Percentiles rank a stretch among this genome's conserved stretches.
Conservation (phyloP, 164 flowering plant species). For the Kingdonia uniflora region DNA sequence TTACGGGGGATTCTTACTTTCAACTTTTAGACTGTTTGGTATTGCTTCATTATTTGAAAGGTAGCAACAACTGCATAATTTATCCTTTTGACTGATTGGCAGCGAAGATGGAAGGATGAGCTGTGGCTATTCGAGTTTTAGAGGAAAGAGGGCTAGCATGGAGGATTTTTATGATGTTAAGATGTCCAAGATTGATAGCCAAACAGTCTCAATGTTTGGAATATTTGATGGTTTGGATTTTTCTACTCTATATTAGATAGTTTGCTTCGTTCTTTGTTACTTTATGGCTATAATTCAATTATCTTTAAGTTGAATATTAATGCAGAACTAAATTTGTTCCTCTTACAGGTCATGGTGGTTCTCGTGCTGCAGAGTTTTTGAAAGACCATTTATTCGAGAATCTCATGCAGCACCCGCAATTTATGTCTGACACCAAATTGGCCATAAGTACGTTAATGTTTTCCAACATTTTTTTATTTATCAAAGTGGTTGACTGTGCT, state of each 20-base stretch:
- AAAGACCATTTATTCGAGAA: conserved; percentile 85
- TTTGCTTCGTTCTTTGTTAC: background rate
- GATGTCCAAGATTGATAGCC: conserved; percentile 53
- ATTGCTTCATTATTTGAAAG: no score
- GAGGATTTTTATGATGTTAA: conserved; percentile 92
- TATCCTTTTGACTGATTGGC: conserved; percentile 21
- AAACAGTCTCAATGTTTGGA: conserved; percentile 72
- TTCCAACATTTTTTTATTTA: background rate
- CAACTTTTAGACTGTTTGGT: no score
- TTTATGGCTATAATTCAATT: background rate
- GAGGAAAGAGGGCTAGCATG: conserved; percentile 93
- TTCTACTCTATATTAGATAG: background rate
- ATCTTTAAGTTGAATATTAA: background rate
- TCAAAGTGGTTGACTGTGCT: background rate
- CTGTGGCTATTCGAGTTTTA: conserved; percentile 91
- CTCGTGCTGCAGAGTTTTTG: conserved; percentile 92
- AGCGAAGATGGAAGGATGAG: conserved; percentile 85
- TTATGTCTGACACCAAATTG: conserved; percentile 56
- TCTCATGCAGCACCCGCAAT: conserved; percentile 83
- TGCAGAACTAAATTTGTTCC: background rate
- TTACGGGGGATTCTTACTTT: no score
- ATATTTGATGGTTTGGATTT: conserved; percentile 82
- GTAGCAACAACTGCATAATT: no score
- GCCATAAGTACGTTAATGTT: conserved; percentile 69
- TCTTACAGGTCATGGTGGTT: conserved; percentile 90